These are phyloP conservation scores for Yamadazyma kanchanaburiensis DNA, from an alignment of 1,139 yeast genomes.

Conservation along the genomic window DNA sequence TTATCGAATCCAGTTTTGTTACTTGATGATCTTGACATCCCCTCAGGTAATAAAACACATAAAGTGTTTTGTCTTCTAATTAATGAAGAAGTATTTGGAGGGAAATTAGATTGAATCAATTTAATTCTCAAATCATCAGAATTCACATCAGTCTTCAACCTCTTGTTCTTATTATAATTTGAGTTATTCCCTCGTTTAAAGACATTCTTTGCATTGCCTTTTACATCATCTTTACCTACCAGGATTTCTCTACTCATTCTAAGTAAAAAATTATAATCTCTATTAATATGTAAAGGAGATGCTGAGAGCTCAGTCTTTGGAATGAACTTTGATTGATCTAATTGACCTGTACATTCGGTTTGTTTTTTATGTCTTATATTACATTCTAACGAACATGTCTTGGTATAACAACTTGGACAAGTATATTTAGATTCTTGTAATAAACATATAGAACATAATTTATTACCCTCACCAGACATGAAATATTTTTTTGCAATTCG, in stretches of 20 bases:
- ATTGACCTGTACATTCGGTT: slow-evolving; percentile 62
- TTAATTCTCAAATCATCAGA: slow-evolving; percentile 22
- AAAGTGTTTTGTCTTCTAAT: slow-evolving; percentile 37
- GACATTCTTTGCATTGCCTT: slow-evolving; percentile 29
- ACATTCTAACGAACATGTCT: slow-evolving; percentile 71
- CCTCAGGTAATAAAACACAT: slow-evolving; percentile 55
- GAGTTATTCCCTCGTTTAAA: slow-evolving; percentile 27
- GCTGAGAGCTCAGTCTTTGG: slow-evolving; percentile 36
- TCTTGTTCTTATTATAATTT: slow-evolving; percentile 18
- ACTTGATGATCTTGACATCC: slow-evolving; percentile 66
- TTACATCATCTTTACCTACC: slow-evolving; percentile 50
- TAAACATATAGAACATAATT: slow-evolving; percentile 54
- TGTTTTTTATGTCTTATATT: slow-evolving; percentile 66
- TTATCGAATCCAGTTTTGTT: slow-evolving; percentile 79
- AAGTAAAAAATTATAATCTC: slow-evolving; percentile 80
- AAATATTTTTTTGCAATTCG: not conserved
- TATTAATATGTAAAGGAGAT: slow-evolving; percentile 48
- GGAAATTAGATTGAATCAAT: slow-evolving; percentile 20
- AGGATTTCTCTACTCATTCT: slow-evolving; percentile 56
- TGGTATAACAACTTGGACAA: slow-evolving; percentile 77
- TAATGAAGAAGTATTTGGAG: slow-evolving; percentile 21
- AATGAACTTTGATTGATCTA: slow-evolving; percentile 61
- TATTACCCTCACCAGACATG: slow-evolving; percentile 9
- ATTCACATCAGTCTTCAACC: slow-evolving; percentile 18
- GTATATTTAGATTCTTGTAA: slow-evolving; percentile 53